These are phyloP conservation scores for Cystofilobasidium bisporidii DNA, from an alignment of 768 basidiomycete genomes.

Conservation along the genomic window DNA sequence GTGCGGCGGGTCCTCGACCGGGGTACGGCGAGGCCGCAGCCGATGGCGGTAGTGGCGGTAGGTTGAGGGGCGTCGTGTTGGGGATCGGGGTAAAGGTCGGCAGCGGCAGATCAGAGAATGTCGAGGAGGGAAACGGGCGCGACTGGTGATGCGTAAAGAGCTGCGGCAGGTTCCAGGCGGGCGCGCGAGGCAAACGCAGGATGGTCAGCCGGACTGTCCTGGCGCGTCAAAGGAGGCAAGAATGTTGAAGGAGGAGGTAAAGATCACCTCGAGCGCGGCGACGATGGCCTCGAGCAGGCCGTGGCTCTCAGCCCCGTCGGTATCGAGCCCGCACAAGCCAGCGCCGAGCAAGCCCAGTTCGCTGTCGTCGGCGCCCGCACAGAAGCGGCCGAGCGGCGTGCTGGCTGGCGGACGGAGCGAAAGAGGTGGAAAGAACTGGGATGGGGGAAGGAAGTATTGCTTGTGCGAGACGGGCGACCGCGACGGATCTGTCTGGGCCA, in stretches of 20 bases:
- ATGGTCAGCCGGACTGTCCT: too few species aligned
- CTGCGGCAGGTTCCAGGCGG: too few species aligned
- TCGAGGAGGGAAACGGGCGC: background rate
- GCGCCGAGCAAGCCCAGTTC: background rate
- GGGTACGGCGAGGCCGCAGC: background rate
- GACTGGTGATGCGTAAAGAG: slow-evolving; percentile 6
- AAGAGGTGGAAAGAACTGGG: background rate
- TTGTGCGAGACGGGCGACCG: slow-evolving; percentile 3
- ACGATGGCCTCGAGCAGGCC: slow-evolving; percentile 6
- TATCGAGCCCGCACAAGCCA: background rate
- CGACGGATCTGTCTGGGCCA: background rate
- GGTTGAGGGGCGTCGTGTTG: background rate
- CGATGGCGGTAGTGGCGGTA: background rate
- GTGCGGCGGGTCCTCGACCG: background rate
- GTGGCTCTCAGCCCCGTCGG: background rate
- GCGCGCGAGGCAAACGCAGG: too few species aligned
- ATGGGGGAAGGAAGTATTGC: slow-evolving; percentile 1
- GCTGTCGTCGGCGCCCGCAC: background rate
- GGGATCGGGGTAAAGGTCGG: slow-evolving; percentile 9
- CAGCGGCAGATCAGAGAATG: background rate
- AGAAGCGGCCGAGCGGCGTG: background rate
- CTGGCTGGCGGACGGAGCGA: background rate
- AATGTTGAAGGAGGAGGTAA: too few species aligned
- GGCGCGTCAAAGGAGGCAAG: too few species aligned
- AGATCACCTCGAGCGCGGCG: background rate